phyloP scores from a whole-genome alignment of 179 eudicot genomes.

The Gypsophila paniculata region DNA sequence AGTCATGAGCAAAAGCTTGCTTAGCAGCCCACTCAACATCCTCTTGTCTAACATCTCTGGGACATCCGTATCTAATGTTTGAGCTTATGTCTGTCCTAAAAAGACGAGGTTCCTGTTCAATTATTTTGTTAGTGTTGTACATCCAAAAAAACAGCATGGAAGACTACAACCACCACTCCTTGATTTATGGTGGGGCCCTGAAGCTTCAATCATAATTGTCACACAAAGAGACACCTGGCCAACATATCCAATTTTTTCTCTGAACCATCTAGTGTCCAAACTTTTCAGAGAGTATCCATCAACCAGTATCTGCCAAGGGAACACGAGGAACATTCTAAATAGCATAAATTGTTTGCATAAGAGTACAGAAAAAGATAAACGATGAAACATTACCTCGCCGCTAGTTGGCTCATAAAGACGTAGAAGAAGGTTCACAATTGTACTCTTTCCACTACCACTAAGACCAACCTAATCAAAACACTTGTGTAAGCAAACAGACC shows the following conservation, averaged over 20 bases:
- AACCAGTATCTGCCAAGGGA: slow-evolving; percentile 52
- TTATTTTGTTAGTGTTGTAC: slow-evolving; percentile 21
- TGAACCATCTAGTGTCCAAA: slow-evolving; percentile 72
- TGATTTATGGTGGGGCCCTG: background rate
- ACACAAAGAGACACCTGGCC: slow-evolving; percentile 64
- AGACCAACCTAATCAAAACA: slow-evolving; percentile 76
- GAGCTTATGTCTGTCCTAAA: slow-evolving; percentile 82
- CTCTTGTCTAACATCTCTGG: slow-evolving; percentile 58
- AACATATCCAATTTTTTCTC: slow-evolving; percentile 90
- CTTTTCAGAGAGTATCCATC: slow-evolving; percentile 74
- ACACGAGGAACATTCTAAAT: background rate
- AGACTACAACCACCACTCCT: slow-evolving; percentile 31
- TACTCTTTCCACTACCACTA: slow-evolving; percentile 98
- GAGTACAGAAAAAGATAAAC: slow-evolving; percentile 9
- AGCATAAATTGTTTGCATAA: background rate
- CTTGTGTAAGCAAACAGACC: slow-evolving; percentile 15
- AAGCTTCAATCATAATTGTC: slow-evolving; percentile 14
- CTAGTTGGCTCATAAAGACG: slow-evolving; percentile 90
- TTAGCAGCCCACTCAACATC: slow-evolving; percentile 94
- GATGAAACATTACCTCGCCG: slow-evolving; percentile 61
- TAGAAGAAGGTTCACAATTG: slow-evolving; percentile 86
- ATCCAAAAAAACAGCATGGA: background rate
- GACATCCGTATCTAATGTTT: slow-evolving; percentile 87
- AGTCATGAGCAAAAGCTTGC: slow-evolving; percentile 89
- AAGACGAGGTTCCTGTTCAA: slow-evolving; percentile 82